Base-by-base conservation (phyloP, 345 rosid genomes). In the Camelina neglecta region DNA sequence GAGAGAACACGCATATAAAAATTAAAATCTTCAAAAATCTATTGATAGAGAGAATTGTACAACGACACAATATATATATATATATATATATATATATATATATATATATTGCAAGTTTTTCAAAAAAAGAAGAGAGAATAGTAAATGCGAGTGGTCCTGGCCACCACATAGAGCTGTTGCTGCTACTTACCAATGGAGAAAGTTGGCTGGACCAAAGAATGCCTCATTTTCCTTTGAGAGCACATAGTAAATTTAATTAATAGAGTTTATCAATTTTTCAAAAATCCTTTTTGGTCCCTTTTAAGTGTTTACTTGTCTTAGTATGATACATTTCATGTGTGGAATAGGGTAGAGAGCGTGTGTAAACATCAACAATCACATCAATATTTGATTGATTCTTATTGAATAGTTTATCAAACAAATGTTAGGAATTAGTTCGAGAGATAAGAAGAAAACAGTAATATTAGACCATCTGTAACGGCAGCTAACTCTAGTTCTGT, bases 61-160 rank as follows among this genome's bases (percentile, higher is more conserved):
- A 74, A 24, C 7, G 71, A 73, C 47, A 44, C 8, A 45, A 55
- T 6, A 8, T 6, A 8, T 6, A 8, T 57, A 47, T 10, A n/a
- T n/a, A n/a, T n/a, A n/a, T n/a, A n/a, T n/a, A n/a, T n/a, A n/a
- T n/a, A n/a, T n/a, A n/a, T n/a, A n/a, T n/a, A n/a, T n/a, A 55
- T 6, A 8, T 6, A 8, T 6, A 8, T 57, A 47, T 10, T 44
- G 11, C 29, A 57, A 57, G 20, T 57, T 23, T 66, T 74, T 41
- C 23, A 48, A 66, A 58, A 35, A 36, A 66, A 49, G 23, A 58
- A 67, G 60, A 47, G 41, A 60, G 18, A 20, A 51, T 29, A 68
- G 57, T 53, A 60, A 75, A 75, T 75, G 74, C 10, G 8, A 60
- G 39, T 67, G 79, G 74, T 75, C 79, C 69, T 41, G 7, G 38